Conservation (phyloP, 306 rosid species). For the Vicia sativa region DNA sequence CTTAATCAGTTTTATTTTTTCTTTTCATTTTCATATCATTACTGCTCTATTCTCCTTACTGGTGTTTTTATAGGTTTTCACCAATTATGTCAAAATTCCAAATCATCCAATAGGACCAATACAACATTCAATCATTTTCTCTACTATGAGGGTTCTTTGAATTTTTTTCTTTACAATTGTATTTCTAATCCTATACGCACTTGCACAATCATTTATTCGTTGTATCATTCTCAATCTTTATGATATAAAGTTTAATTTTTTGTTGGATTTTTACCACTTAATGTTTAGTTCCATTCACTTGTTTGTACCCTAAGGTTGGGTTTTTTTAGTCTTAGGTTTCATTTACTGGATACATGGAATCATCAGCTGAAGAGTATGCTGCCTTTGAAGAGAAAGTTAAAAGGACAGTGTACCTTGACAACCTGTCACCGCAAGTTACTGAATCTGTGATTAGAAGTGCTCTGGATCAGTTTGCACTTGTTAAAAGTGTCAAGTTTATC, state of each 20-base stretch:
- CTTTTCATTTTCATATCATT: too few relatives aligned
- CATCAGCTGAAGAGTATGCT: slow-evolving; percentile 54
- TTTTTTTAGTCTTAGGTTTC: slow-evolving; percentile 41
- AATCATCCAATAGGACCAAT: too few relatives aligned
- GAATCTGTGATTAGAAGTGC: slow-evolving; percentile 70
- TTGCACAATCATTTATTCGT: too few relatives aligned
- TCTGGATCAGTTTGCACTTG: slow-evolving; percentile 70
- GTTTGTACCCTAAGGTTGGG: background rate
- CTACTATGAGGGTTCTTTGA: too few relatives aligned
- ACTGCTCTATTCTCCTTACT: background rate
- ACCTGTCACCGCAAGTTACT: slow-evolving; percentile 77
- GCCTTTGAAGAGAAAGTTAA: slow-evolving; percentile 66
- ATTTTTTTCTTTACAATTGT: too few relatives aligned
- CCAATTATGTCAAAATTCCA: background rate
- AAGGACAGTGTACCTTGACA: slow-evolving; percentile 72
- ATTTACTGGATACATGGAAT: slow-evolving; percentile 46
- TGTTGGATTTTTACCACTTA: background rate
- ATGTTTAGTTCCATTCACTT: background rate
- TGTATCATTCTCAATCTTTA: background rate
- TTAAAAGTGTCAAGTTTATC: slow-evolving; percentile 62
- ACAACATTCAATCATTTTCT: too few relatives aligned
- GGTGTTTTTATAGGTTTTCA: background rate
- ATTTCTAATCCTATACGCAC: background rate
- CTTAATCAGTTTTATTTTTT: background rate
- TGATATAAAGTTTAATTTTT: background rate